Base-by-base conservation (phyloP, 23 red algal species). In the Pyropia haitanensis region DNA sequence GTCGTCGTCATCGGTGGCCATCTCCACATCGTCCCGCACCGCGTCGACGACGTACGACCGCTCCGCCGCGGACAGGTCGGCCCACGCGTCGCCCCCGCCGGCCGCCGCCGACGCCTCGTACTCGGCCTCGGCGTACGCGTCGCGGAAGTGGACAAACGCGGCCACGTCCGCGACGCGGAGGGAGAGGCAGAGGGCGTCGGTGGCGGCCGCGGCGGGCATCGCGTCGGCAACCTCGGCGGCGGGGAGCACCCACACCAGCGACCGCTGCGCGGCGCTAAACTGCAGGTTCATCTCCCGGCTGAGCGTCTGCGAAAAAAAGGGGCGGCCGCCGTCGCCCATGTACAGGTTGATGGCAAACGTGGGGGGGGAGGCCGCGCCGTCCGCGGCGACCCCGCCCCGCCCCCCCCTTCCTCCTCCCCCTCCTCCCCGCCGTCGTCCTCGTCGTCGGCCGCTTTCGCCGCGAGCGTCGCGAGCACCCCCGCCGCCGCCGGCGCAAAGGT, bases 1-100 rank as follows among this genome's bases (percentile, higher is more conserved):
- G 17, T 82, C 76, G 18, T 90, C 77, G 51, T 61, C 53, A 6
- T 48, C 31, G n/a, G 24, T 54, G 57, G 79, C 86, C 16, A 83
- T 56, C 22, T 81, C 83, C 86, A 82, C 70, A 51, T 90, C 86
- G 49, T 90, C 86, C 49, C 75, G 75, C 53, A 62, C 77, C 9
- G 49, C 70, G 21, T 80, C 76, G 53, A 60, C 49, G 25, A 90
- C 79, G 64, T 81, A 90, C 16, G 25, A 53, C 31, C 64, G 60
- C 17, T 90, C 86, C 25, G 65, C 76, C 18, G 73, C 76, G 18
- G 74, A 77, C 0, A 90, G 76, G 30, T 90, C 77, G 5, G 39
- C 39, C 39, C 39, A 46, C 12, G 72, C 53, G 30, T 72, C 64
- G 24, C 71, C 73, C 51, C 71, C 76, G 18, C 73, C 72, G 13